phyloP scores from a whole-genome alignment of 2,329 filamentous ascomycete genomes.

The Epichloe glyceriae region DNA sequence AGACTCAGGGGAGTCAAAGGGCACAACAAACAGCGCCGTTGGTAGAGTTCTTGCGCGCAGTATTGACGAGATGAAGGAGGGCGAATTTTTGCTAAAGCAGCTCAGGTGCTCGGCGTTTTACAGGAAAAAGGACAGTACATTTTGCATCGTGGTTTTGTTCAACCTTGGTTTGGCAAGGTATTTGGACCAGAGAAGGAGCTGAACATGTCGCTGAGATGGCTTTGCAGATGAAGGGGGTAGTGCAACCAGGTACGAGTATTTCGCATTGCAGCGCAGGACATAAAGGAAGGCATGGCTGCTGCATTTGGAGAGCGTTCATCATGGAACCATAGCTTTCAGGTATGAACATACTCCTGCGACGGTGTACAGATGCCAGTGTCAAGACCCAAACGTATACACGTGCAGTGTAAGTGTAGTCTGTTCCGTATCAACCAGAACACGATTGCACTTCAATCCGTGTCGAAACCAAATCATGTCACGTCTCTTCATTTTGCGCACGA shows the following conservation, averaged over 20 bases:
- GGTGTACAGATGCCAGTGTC: neutral
- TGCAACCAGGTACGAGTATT: neutral
- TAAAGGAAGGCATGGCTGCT: neutral
- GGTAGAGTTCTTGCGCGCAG: neutral
- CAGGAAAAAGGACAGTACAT: neutral
- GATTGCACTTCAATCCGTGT: too few species aligned
- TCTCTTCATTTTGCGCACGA: too few species aligned
- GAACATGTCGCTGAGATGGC: neutral
- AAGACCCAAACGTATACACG: too few species aligned
- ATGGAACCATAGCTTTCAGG: too few species aligned
- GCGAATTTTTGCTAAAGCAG: neutral
- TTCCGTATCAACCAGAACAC: too few species aligned
- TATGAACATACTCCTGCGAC: too few species aligned
- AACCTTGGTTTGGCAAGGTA: neutral
- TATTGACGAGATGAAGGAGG: neutral
- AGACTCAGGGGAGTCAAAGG: neutral
- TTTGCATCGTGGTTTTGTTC: neutral
- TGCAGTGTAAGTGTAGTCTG: too few species aligned
- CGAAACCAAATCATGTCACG: too few species aligned
- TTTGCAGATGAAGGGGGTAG: neutral
- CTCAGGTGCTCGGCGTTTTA: conserved; percentile 6
- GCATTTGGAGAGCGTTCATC: neutral
- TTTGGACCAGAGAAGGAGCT: neutral
- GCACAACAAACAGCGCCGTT: neutral
- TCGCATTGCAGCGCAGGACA: neutral